Conservation (phyloP, 495 filamentous ascomycete species). For the Bryoglossum gracile region DNA sequence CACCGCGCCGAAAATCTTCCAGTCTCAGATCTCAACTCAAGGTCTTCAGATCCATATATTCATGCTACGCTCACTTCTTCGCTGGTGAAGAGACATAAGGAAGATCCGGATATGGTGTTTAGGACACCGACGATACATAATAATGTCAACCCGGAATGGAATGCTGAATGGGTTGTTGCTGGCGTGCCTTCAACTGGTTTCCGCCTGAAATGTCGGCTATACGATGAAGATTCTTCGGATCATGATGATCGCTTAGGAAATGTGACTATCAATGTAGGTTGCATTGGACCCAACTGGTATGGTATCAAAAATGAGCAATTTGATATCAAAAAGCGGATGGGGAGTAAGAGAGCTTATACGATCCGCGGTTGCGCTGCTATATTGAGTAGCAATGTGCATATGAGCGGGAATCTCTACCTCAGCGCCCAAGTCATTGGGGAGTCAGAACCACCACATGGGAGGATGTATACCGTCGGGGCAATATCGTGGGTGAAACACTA, state of each 20-base stretch:
- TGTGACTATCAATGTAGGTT: constrained; percentile 54
- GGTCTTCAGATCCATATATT: constrained; percentile 81
- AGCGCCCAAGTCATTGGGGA: constrained; percentile 69
- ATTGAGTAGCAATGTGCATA: constrained; percentile 46
- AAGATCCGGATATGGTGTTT: constrained; percentile 63
- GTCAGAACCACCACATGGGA: constrained; percentile 65
- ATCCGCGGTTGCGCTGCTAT: constrained; percentile 56
- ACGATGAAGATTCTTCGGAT: constrained; percentile 83
- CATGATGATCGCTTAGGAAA: constrained; percentile 86
- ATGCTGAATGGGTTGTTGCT: constrained; percentile 78
- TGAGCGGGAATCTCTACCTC: constrained; percentile 49
- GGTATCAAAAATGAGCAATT: constrained; percentile 58
- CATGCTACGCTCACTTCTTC: constrained; percentile 55
- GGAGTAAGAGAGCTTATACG: constrained; percentile 77
- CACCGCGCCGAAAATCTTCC: constrained; percentile 74
- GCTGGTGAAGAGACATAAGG: constrained; percentile 67
- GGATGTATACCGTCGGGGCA: constrained; percentile 70
- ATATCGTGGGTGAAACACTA: constrained; percentile 78
- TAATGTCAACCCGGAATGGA: constrained; percentile 69
- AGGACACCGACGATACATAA: constrained; percentile 69
- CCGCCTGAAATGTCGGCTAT: constrained; percentile 68
- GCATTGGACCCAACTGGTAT: constrained; percentile 56
- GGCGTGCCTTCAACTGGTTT: constrained; percentile 77
- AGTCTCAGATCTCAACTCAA: constrained; percentile 65
- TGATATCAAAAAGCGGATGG: constrained; percentile 72